Evolutionary conservation across 768 basidiomycete species (phyloP).

Genomic region (Panus rudis): DNA sequence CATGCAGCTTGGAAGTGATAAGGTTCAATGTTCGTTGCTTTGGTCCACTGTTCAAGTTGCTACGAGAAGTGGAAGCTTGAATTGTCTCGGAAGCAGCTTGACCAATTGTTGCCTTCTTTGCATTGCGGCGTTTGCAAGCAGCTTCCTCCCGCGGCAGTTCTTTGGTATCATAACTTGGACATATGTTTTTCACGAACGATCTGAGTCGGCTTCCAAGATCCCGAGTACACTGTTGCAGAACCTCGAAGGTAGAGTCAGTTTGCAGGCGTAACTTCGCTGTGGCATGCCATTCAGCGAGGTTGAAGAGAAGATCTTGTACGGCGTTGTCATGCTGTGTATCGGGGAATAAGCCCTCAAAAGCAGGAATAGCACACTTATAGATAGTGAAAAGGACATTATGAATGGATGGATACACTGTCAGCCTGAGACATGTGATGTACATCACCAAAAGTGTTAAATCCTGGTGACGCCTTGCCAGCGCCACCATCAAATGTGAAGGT

Average conservation of each 20-base stretch:
- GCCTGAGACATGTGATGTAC: too few relatives aligned
- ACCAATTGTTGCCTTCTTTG: not conserved
- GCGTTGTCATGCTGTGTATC: slow-evolving; percentile 15
- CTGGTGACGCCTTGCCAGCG: too few relatives aligned
- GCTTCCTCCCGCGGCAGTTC: slow-evolving; percentile 20
- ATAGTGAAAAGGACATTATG: not conserved
- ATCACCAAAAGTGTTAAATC: too few relatives aligned
- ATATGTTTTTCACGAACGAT: slow-evolving; percentile 20
- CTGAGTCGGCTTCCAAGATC: slow-evolving; percentile 15
- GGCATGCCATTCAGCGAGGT: slow-evolving; percentile 26
- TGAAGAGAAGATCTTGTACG: slow-evolving; percentile 2
- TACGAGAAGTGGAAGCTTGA: not conserved
- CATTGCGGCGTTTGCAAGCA: slow-evolving; percentile 9
- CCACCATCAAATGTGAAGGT: too few relatives aligned
- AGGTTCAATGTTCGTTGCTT: slow-evolving; percentile 22
- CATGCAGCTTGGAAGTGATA: slow-evolving; percentile 28
- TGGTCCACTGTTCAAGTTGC: not conserved
- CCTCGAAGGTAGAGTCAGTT: slow-evolving; percentile 18
- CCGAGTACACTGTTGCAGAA: slow-evolving; percentile 14
- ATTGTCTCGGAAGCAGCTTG: not conserved
- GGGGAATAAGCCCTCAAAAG: slow-evolving; percentile 32
- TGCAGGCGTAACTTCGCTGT: slow-evolving; percentile 29
- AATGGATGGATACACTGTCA: slow-evolving; percentile 1
- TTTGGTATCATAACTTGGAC: slow-evolving; percentile 16
- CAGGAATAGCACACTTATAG: slow-evolving; percentile 28